phyloP scores from a whole-genome alignment of 768 basidiomycete species.

The Hortiboletus campestris region DNA sequence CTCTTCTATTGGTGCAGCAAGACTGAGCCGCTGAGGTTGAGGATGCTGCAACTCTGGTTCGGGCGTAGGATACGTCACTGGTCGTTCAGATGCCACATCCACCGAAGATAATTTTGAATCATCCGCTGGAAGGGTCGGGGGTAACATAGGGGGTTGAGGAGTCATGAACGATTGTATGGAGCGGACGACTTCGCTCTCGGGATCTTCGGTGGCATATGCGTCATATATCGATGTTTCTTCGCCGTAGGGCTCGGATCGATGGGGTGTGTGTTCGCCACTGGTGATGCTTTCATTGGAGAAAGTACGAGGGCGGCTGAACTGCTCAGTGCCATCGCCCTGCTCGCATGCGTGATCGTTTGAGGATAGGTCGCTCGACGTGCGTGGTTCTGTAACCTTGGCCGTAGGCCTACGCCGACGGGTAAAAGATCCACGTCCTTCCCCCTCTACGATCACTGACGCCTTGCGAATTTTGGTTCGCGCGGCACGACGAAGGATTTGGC shows the following conservation, averaged over 20 bases:
- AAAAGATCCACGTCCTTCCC: slow-evolving; percentile 79
- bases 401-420: slow-evolving; percentile 30
- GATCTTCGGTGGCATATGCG: slow-evolving; percentile 65
- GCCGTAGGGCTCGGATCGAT: slow-evolving; percentile 70
- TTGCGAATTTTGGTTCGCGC: slow-evolving; percentile 97
- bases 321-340: slow-evolving; percentile 53
- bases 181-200: slow-evolving; percentile 38
- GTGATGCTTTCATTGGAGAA: slow-evolving; percentile 36
- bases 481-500: slow-evolving; percentile 85
- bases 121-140: slow-evolving; percentile 24
- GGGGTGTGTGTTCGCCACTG: slow-evolving; percentile 39
- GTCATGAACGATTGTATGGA: slow-evolving; percentile 21
- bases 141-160: slow-evolving; percentile 20
- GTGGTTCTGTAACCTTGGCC: slow-evolving; percentile 37
- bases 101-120: slow-evolving; percentile 2
- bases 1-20: slow-evolving; percentile 28
- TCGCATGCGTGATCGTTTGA: slow-evolving; percentile 54
- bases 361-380: slow-evolving; percentile 69
- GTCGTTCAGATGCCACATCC: slow-evolving; percentile 21
- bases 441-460: slow-evolving; percentile 68
- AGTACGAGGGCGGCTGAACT: slow-evolving; percentile 35
- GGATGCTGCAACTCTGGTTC: slow-evolving; percentile 59
- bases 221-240: slow-evolving; percentile 85
- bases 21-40: slow-evolving; percentile 53
- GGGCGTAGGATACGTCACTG: slow-evolving; percentile 36